Evolutionary conservation across 345 rosid species (phyloP).

Genomic region (Hibiscus trionum): DNA sequence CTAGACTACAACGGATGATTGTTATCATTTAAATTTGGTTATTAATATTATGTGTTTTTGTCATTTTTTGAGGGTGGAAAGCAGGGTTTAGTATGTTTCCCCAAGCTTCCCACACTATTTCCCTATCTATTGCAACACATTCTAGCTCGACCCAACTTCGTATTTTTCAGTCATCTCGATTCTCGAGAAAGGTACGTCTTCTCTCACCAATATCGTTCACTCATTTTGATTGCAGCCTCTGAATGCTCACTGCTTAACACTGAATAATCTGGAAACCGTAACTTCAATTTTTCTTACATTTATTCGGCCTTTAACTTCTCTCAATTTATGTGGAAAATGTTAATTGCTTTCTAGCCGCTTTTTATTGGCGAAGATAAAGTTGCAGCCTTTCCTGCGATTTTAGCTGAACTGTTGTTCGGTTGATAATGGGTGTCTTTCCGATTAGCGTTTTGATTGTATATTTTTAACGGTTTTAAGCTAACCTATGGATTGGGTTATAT

Average conservation of each 20-base stretch:
- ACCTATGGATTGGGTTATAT: not conserved
- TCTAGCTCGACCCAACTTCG: not conserved
- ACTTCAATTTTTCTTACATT: not conserved
- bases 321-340: not conserved
- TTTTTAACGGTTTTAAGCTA: not conserved
- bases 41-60: no score
- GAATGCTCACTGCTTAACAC: not conserved
- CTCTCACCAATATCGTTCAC: not conserved
- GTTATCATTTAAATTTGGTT: no score
- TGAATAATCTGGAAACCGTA: not conserved
- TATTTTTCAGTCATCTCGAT: not conserved
- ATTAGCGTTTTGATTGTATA: not conserved
- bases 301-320: not conserved
- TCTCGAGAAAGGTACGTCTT: conserved; percentile 1
- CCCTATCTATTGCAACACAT: not conserved
- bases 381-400: not conserved
- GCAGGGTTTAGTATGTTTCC: not conserved
- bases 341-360: not conserved
- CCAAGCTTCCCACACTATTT: not conserved
- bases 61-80: not conserved
- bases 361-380: not conserved
- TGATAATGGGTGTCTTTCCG: not conserved
- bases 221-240: not conserved
- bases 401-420: not conserved
- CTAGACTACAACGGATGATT: no score